A percentile compares a stretch with the other conserved stretches of the same genome.
Evolutionary conservation across 192 early-diverging fungal species (phyloP).

Genomic region (Backusella parvicylindrica): DNA sequence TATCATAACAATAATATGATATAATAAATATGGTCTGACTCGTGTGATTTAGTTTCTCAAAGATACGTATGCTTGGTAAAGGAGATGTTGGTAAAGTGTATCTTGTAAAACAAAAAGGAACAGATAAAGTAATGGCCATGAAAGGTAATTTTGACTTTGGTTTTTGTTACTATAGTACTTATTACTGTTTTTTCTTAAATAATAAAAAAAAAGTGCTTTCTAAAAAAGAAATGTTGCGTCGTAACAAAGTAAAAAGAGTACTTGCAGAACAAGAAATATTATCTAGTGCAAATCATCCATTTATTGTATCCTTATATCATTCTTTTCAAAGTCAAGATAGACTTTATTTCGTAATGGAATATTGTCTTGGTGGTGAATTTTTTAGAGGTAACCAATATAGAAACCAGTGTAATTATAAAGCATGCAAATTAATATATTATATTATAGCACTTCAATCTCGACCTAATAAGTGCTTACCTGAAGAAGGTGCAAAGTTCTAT

Average conservation of each 20-base stretch:
- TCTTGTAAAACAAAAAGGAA: constrained; percentile 82
- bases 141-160: constrained; percentile 57
- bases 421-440: background rate
- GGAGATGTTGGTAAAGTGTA: constrained; percentile 98
- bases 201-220: constrained; percentile 44
- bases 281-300: constrained; percentile 81
- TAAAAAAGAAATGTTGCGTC: constrained; percentile 95
- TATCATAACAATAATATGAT: no score
- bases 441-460: constrained; percentile 71
- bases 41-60: constrained; percentile 62
- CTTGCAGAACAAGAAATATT: constrained; percentile 85
- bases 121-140: constrained; percentile 88
- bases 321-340: constrained; percentile 81
- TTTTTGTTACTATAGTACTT: background rate
- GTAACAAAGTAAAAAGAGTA: constrained; percentile 96
- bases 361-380: constrained; percentile 84
- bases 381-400: constrained; percentile 52
- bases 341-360: constrained; percentile 85
- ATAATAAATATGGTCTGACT: background rate
- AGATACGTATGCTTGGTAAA: constrained; percentile 88
- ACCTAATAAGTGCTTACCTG: constrained; percentile 83
- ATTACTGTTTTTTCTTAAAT: background rate
- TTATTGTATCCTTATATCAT: constrained; percentile 85
- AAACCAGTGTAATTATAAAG: background rate
- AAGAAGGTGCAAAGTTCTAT: constrained; percentile 93